Evolutionary conservation across 2,329 filamentous ascomycete genomes (phyloP), one percentile per base, ranked within the genome.

Genomic region (Colletotrichum sp.): DNA sequence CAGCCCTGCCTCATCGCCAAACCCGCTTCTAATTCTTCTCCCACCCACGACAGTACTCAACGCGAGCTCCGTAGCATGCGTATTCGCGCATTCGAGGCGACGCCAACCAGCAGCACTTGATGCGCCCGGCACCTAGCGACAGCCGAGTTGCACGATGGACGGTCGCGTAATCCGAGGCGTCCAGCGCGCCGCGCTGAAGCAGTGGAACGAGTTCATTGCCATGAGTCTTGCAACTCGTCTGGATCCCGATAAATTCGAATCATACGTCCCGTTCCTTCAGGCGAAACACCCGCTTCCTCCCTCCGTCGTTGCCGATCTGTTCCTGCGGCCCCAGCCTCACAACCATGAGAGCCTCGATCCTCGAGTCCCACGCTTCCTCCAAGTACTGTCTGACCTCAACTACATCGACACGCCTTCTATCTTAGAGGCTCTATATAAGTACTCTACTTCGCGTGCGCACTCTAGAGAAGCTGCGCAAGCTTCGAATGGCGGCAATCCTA

Each of bases 291-390:
- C 90, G 2, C 83, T 93, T 12, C 85, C 89, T 5, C 85, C 90
- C 9, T 77, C 84, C 13, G 82, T 86, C 73, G 84, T 93, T 77
- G 90, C 91, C 84, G 88, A 92, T 78, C 82, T 93, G 68, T 89
- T 92, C 79, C 85, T 94, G 55, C 88, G 88, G 28, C 92, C 92
- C 4, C 87, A 87, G 59, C 83, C 85, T 24, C 81, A 83, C 66
- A 88, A 88, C 79, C 80, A 83, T 78, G 85, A 89, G 80, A 88
- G 84, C 72, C 88, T 92, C 79, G 92, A 94, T 78, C 90, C 91
- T 10, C 89, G 91, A 77, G 86, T 93, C 10, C 88, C 89, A 1
- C 87, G 86, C n/a, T 94, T 93, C 80, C 81, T 93, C 12, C 87
- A 92, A 78, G 84, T 88, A 21, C 87, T 94, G 63, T 86, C 89